Percentiles rank a stretch among this genome's conserved stretches.
Evolutionary conservation across 2,329 filamentous ascomycete species (phyloP).

Genomic region (Alternaria hordeiaustralica): DNA sequence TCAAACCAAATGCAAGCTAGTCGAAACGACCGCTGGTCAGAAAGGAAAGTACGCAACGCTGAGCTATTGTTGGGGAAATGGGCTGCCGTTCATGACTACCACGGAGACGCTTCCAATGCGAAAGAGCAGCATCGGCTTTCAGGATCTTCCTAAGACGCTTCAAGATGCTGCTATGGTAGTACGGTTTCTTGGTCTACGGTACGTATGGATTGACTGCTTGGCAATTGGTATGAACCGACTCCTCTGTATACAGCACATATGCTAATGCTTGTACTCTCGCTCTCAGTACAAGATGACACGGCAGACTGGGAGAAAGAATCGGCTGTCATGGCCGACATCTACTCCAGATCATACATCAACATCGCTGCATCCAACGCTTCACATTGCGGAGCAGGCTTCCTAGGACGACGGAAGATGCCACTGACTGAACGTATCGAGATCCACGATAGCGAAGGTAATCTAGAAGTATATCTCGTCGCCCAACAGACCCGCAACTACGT

Average conservation of each 20-base stretch:
- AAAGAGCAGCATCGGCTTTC: conserved; percentile 2
- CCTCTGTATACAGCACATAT: background rate
- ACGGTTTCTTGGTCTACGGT: background rate
- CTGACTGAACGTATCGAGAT: background rate
- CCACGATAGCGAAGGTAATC: background rate
- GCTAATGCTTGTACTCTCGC: background rate
- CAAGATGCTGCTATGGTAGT: conserved; percentile 6
- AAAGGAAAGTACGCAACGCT: conserved; percentile 3
- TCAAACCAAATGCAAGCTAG: background rate
- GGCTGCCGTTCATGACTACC: conserved; percentile 8
- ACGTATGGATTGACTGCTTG: conserved; percentile 13
- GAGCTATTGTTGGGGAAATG: conserved; percentile 14
- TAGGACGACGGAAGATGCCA: background rate
- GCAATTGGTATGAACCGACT: background rate
- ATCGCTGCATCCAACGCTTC: conserved; percentile 4
- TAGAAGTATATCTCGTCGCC: background rate
- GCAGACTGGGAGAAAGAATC: conserved; percentile 13
- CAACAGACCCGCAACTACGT: background rate
- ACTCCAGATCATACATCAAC: background rate
- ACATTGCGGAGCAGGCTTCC: conserved; percentile 10
- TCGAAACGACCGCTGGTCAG: background rate
- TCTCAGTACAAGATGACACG: conserved; percentile 9
- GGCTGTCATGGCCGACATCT: conserved; percentile 11
- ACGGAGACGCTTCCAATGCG: background rate
- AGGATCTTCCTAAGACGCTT: conserved; percentile 4